These are phyloP conservation scores for Apiospora pterosperma DNA, from an alignment of 2,329 filamentous ascomycete species.

Conservation along the genomic window DNA sequence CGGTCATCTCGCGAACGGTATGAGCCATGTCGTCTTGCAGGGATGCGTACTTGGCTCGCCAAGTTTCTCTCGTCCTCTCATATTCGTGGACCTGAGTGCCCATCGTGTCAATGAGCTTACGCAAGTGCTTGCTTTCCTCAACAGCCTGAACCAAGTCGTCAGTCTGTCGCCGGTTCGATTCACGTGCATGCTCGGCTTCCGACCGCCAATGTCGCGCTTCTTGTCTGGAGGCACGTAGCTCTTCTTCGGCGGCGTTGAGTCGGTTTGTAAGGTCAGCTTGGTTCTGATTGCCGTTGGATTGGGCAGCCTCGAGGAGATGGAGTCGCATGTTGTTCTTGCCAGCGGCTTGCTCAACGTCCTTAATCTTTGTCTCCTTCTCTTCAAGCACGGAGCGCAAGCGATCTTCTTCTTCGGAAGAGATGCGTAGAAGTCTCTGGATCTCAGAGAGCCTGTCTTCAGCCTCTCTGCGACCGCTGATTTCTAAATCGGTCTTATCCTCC, in stretches of 20 bases:
- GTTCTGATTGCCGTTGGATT: slow-evolving; percentile 52
- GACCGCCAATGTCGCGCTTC: slow-evolving; percentile 59
- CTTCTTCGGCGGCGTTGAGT: slow-evolving; percentile 49
- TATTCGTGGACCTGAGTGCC: slow-evolving; percentile 81
- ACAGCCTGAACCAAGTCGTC: slow-evolving; percentile 45
- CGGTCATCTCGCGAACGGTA: slow-evolving; percentile 74
- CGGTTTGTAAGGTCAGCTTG: slow-evolving; percentile 55
- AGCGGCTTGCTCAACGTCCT: slow-evolving; percentile 52
- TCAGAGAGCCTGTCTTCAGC: slow-evolving; percentile 72
- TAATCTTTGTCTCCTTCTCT: slow-evolving; percentile 66
- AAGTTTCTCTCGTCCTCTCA: slow-evolving; percentile 76
- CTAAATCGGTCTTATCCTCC: slow-evolving; percentile 61
- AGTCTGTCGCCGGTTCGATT: slow-evolving; percentile 45
- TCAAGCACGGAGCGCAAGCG: slow-evolving; percentile 64
- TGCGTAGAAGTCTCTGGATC: slow-evolving; percentile 65
- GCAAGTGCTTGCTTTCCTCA: slow-evolving; percentile 69
- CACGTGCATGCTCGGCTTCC: slow-evolving; percentile 58
- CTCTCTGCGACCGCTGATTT: slow-evolving; percentile 59
- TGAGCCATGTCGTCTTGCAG: slow-evolving; percentile 84
- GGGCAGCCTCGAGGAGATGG: slow-evolving; percentile 65
- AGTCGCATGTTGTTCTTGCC: slow-evolving; percentile 59
- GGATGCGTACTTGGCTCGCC: slow-evolving; percentile 79
- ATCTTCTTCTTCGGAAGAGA: slow-evolving; percentile 69
- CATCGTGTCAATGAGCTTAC: slow-evolving; percentile 69
- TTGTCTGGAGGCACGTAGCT: slow-evolving; percentile 52